A percentile compares a stretch with the other conserved stretches of the same genome.
Conservation (phyloP, 306 rosid species). For the Casuarina cunninghamiana region DNA sequence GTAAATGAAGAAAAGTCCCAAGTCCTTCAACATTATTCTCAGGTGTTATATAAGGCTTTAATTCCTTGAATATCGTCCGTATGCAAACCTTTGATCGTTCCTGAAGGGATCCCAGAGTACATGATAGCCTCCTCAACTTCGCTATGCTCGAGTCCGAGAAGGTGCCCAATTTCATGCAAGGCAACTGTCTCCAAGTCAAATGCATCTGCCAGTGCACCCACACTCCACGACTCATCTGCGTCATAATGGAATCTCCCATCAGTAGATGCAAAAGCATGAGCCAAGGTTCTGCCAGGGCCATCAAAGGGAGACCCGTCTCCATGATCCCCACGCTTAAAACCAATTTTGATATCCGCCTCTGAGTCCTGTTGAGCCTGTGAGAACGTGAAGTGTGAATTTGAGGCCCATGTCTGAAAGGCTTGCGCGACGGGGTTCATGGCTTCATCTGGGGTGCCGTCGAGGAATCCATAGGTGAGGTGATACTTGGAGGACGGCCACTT, state of each 20-base stretch:
- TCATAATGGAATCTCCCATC: slow-evolving; percentile 4
- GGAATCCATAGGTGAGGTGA: not conserved
- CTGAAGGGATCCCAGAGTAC: not conserved
- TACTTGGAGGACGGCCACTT: not conserved
- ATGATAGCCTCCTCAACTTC: not conserved
- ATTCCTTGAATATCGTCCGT: not conserved
- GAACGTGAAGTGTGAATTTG: not conserved
- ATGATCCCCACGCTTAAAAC: not conserved
- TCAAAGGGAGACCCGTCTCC: not conserved
- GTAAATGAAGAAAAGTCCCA: not conserved
- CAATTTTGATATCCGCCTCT: not conserved
- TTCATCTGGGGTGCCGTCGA: not conserved
- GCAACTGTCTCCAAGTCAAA: slow-evolving; percentile 1
- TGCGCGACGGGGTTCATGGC: not conserved
- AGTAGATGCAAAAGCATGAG: not conserved
- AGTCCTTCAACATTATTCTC: not conserved
- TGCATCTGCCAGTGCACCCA: not conserved
- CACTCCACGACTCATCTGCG: not conserved
- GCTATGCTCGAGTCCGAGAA: not conserved
- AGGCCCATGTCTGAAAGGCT: not conserved
- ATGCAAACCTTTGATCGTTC: not conserved
- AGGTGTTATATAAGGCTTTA: not conserved
- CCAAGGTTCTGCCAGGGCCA: not conserved
- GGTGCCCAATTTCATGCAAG: slow-evolving; percentile 4
- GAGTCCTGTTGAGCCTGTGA: not conserved